Base-by-base conservation (phyloP, 768 basidiomycete species). In the Amanita rubescens region DNA sequence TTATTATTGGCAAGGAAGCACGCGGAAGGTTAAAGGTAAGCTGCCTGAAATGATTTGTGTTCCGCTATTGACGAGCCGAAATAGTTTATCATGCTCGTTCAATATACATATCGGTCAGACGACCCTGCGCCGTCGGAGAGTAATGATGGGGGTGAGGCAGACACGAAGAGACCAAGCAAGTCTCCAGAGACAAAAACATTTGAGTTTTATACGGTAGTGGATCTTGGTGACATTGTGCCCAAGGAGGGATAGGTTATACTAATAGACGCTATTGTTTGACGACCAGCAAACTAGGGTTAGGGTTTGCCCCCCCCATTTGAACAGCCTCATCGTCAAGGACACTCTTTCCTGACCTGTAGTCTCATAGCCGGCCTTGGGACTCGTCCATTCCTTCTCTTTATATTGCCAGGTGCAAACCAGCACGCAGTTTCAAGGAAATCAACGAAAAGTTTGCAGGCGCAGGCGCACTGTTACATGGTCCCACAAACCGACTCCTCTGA, bases 41-140 rank as follows among this genome's bases (percentile, higher is more conserved):
- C 65, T 2, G 9, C 35, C 12, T 11, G 8, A 46, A 19, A 15
- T 27, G 19, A 22, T 32, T 17, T 15, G 33, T 32, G 33, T 32
- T n/a, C n/a, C 1, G 19, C 17, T 24, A 38, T 50, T 51, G 25
- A 44, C 27, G 17, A 15, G 41, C n/a, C 46, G 33, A 32, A 43
- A 27, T 66, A 97, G 94, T 94, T 94, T 67, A 94, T 94, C 61
- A 85, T 98, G 81, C 79, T 94, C 57, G 87, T 99, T 1, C 82
- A 91, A 2, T 97, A 92, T 67, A 95, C 93, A 0, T 99, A 98
- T 65, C 81, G 88, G 32, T 87, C 91, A 0, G 95, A 98, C 62
- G 94, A 96, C 56, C 77, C 84, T 20, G 75, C 81, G 2, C 79
- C 81, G 12, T 78, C 81, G 1, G 84, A 85, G 49, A 78, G 81